Evolutionary conservation across 2,329 filamentous ascomycete species (phyloP).

Genomic region (Bimuria novae-zelandiae): DNA sequence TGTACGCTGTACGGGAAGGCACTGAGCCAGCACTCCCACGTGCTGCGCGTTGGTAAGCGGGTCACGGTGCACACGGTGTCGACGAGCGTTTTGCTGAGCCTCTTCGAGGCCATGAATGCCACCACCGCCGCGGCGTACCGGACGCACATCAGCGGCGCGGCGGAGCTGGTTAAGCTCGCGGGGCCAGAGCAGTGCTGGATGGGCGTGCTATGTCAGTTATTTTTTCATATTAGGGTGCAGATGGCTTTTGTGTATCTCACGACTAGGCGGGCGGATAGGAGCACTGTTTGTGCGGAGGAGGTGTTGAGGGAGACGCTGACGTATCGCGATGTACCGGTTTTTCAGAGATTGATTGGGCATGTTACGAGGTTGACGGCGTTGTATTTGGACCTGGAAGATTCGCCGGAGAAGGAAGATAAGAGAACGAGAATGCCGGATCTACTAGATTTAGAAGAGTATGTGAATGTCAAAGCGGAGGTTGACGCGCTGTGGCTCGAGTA

Average conservation of each 20-base stretch:
- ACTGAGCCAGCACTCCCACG: slow-evolving; percentile 23
- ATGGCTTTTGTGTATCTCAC: slow-evolving; percentile 29
- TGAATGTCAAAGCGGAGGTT: slow-evolving; percentile 16
- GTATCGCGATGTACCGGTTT: slow-evolving; percentile 28
- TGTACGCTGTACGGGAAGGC: slow-evolving; percentile 34
- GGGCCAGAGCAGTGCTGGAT: slow-evolving; percentile 30
- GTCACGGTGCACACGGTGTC: slow-evolving; percentile 39
- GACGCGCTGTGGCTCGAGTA: slow-evolving; percentile 30
- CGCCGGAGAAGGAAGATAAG: no score
- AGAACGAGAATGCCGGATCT: not conserved
- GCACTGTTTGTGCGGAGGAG: slow-evolving; percentile 13
- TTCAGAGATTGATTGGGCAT: slow-evolving; percentile 32
- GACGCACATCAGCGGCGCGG: slow-evolving; percentile 37
- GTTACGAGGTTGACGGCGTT: slow-evolving; percentile 25
- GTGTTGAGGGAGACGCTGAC: slow-evolving; percentile 26
- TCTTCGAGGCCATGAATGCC: slow-evolving; percentile 39
- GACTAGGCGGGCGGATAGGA: slow-evolving; percentile 6
- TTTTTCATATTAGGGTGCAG: slow-evolving; percentile 37
- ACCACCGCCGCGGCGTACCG: slow-evolving; percentile 35
- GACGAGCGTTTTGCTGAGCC: slow-evolving; percentile 35
- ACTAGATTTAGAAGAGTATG: slow-evolving; percentile 16
- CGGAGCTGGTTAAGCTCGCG: slow-evolving; percentile 31
- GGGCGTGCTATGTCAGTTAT: slow-evolving; percentile 38
- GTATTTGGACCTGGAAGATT: slow-evolving; percentile 12
- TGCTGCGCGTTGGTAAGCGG: slow-evolving; percentile 19